Conservation (phyloP, 139 green algal species). For the Desmodesmus armatus region DNA sequence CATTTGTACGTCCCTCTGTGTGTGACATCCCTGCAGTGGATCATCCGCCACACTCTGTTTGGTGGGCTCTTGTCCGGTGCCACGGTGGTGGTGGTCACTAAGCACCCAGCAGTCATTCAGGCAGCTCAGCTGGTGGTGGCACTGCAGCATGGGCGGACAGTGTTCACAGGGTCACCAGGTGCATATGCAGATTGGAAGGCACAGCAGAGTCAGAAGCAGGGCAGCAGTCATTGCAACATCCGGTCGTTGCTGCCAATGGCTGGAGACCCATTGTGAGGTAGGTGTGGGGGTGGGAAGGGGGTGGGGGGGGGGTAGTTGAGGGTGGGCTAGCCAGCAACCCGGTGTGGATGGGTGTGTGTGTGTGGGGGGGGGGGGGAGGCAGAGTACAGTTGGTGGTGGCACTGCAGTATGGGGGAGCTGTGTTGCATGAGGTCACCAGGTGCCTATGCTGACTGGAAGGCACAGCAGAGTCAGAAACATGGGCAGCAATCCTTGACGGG, state of each 20-base stretch:
- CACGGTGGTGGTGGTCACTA: conserved; percentile 67
- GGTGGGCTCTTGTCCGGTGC: conserved; percentile 11
- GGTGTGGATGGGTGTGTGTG: too few species aligned
- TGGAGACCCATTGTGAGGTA: too few species aligned
- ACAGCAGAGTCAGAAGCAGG: neutral
- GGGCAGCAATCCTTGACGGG: too few species aligned
- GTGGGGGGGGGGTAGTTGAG: too few species aligned
- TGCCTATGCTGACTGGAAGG: conserved; percentile 45
- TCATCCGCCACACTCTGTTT: conserved; percentile 30
- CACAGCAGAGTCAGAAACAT: neutral
- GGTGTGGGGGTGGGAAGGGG: too few species aligned
- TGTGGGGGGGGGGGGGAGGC: too few species aligned
- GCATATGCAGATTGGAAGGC: conserved; percentile 46
- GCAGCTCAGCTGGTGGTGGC: conserved; percentile 55
- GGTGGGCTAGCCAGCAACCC: too few species aligned
- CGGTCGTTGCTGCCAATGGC: neutral
- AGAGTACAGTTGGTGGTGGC: conserved; percentile 55
- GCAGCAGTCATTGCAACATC: too few species aligned
- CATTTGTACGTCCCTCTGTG: too few species aligned
- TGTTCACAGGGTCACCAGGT: conserved; percentile 26
- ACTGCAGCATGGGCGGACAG: conserved; percentile 50
- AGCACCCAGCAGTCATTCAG: conserved; percentile 41
- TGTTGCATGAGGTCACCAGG: conserved; percentile 30
- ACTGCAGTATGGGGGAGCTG: conserved; percentile 50
- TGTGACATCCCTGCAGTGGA: conserved; percentile 21